Percentiles rank a stretch among this genome's conserved stretches.
phyloP scores from a whole-genome alignment of 495 filamentous ascomycete genomes.

The Xylaria bambusicola region DNA sequence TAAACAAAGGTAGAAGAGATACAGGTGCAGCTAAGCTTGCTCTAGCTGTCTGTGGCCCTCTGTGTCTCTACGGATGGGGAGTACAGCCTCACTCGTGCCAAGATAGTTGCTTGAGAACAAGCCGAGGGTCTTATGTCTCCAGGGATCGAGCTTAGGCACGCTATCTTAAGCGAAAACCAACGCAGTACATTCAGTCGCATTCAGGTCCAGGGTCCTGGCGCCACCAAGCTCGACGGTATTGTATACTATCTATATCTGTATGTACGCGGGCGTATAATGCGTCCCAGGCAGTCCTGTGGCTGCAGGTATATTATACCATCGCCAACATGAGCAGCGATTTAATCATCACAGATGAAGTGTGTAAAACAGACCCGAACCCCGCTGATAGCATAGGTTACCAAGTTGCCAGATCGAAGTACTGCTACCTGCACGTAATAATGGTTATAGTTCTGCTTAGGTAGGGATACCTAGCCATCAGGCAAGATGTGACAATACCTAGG shows the following conservation, averaged over 20 bases:
- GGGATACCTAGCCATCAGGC: no score
- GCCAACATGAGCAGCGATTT: not conserved
- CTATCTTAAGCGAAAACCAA: not conserved
- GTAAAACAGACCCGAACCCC: no score
- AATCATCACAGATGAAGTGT: not conserved
- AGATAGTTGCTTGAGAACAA: not conserved
- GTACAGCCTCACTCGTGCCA: constrained; percentile 13
- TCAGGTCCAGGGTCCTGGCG: not conserved
- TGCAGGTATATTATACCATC: not conserved
- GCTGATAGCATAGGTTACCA: no score
- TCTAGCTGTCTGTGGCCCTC: no score
- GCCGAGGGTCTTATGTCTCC: not conserved
- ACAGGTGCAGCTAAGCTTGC: no score
- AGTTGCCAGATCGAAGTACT: no score
- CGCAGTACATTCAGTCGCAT: not conserved
- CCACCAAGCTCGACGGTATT: not conserved
- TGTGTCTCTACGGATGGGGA: no score
- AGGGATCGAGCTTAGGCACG: constrained; percentile 10
- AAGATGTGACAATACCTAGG: no score
- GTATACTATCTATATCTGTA: not conserved
- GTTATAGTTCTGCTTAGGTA: no score
- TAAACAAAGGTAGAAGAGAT: not conserved
- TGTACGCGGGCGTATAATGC: not conserved
- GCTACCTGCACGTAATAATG: no score
- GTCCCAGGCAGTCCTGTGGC: not conserved